phyloP scores from a whole-genome alignment of 768 basidiomycete genomes.

The Chalciporus chontae region DNA sequence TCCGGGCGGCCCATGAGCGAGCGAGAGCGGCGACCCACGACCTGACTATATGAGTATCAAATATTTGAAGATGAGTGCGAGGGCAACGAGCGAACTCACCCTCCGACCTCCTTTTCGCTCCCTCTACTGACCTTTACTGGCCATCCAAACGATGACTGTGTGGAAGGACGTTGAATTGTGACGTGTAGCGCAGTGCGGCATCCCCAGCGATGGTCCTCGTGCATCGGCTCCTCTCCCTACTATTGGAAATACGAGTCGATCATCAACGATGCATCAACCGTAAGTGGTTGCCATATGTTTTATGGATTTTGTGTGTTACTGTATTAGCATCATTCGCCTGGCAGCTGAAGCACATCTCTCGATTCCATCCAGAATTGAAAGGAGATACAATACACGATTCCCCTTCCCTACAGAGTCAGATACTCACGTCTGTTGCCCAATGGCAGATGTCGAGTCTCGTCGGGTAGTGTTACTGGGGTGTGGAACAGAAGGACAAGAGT shows the following conservation, averaged over 20 bases:
- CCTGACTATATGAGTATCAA: slow-evolving; percentile 15
- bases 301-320: slow-evolving; percentile 4
- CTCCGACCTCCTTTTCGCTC: background rate
- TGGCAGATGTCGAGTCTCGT: no score
- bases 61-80: slow-evolving; percentile 16
- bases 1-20: background rate
- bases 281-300: background rate
- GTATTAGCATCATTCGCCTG: slow-evolving; percentile 6
- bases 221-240: slow-evolving; percentile 5
- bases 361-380: no score
- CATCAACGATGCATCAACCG: slow-evolving; percentile 1
- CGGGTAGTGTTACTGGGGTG: no score
- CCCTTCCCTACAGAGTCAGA: no score
- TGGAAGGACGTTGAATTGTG: slow-evolving; percentile 5
- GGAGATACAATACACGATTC: no score
- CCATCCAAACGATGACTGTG: background rate
- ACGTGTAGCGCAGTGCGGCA: slow-evolving; percentile 4
- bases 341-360: slow-evolving; percentile 3
- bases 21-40: slow-evolving; percentile 2
- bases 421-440: no score
- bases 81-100: slow-evolving; percentile 6
- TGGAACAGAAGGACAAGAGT: slow-evolving; percentile 1
- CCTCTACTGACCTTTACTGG: background rate
- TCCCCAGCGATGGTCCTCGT: background rate
- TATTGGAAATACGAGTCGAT: slow-evolving; percentile 25